phyloP scores from a whole-genome alignment of 108 stramenopile genomes.

The Mediolabrus comicus region DNA sequence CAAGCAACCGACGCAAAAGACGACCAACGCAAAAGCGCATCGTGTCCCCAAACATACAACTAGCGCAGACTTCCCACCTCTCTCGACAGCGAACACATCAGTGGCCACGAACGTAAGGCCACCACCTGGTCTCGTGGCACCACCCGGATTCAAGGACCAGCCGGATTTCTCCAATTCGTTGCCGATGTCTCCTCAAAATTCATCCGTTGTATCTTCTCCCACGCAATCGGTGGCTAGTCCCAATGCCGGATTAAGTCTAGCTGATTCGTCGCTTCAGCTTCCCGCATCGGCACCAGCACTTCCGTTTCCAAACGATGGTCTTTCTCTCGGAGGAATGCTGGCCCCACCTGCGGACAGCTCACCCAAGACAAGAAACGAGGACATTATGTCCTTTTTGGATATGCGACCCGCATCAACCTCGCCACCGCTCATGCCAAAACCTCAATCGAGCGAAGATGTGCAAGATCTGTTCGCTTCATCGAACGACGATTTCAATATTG shows the following conservation, averaged over 20 bases:
- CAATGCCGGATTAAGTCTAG: not conserved
- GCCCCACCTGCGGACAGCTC: not conserved
- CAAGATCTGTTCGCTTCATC: conserved; percentile 21
- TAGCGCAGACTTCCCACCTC: conserved; percentile 18
- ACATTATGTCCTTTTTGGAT: not conserved
- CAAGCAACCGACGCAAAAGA: not conserved
- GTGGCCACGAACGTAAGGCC: conserved; percentile 12
- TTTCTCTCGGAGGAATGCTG: not conserved
- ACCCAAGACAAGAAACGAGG: not conserved
- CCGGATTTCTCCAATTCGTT: conserved; percentile 12
- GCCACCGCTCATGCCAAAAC: not conserved
- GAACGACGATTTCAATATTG: conserved; percentile 36
- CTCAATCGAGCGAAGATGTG: conserved; percentile 17
- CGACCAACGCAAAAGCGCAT: not conserved
- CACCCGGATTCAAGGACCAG: conserved; percentile 35
- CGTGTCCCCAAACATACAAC: not conserved
- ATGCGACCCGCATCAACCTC: not conserved
- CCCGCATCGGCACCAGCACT: not conserved
- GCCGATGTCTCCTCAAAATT: conserved; percentile 19
- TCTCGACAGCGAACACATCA: conserved; percentile 13
- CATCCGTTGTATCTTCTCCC: conserved; percentile 13
- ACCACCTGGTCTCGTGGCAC: conserved; percentile 40
- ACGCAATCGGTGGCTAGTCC: conserved; percentile 2
- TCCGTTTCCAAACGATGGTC: not conserved
- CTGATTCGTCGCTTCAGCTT: conserved; percentile 4